These are phyloP conservation scores for Beauveria varroae DNA, from an alignment of 2,329 filamentous ascomycete genomes.

Conservation along the genomic window DNA sequence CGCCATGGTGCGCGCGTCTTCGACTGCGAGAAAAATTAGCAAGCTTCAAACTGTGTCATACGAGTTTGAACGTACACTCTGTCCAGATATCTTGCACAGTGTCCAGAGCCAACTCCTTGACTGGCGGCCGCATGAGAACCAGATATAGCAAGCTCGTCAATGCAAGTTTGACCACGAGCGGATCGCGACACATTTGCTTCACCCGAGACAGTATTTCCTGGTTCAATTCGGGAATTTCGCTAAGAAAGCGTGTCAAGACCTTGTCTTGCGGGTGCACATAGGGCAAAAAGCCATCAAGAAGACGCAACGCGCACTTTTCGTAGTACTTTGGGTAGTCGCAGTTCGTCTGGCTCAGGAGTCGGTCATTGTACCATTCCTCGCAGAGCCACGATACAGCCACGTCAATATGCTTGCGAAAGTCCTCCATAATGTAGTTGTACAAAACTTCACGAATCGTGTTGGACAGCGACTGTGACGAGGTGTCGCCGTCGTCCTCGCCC, in stretches of 20 bases:
- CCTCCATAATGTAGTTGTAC: conserved; percentile 80
- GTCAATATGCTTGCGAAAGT: conserved; percentile 84
- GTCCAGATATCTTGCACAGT: conserved; percentile 60
- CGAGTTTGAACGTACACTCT: conserved; percentile 45
- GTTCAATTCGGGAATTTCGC: conserved; percentile 80
- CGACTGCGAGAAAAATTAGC: conserved; percentile 32
- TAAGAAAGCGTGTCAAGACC: conserved; percentile 80
- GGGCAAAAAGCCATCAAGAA: conserved; percentile 83
- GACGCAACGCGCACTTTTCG: conserved; percentile 66
- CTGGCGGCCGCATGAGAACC: conserved; percentile 60
- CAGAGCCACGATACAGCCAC: conserved; percentile 89
- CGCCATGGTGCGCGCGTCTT: conserved; percentile 56
- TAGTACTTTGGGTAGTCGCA: conserved; percentile 57
- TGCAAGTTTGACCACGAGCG: conserved; percentile 55
- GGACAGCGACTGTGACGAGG: conserved; percentile 41
- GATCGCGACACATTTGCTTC: conserved; percentile 58
- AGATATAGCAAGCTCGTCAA: conserved; percentile 59
- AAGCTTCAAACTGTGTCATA: background rate
- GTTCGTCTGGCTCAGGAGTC: conserved; percentile 34
- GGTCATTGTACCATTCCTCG: conserved; percentile 97
- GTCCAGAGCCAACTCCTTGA: conserved; percentile 55
- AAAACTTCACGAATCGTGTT: conserved; percentile 72
- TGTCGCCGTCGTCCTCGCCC: conserved; percentile 37
- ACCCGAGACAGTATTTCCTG: conserved; percentile 65
- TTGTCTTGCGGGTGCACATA: conserved; percentile 91